Conservation (phyloP, 352 stramenopile species). For the Globisporangium apiculatum region DNA sequence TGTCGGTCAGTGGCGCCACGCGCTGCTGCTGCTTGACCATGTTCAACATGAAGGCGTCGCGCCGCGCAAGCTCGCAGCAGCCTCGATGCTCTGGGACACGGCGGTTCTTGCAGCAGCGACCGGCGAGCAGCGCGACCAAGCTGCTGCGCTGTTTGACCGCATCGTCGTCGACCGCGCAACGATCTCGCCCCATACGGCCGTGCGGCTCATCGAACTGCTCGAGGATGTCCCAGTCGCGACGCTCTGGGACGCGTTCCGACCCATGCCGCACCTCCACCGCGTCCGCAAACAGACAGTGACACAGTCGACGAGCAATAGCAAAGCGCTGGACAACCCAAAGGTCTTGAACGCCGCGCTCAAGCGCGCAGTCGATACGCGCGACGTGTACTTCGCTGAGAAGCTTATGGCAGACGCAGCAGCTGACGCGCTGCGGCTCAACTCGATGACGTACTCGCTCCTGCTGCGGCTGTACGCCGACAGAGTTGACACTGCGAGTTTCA, state of each 20-base stretch:
- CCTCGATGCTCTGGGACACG: constrained; percentile 58
- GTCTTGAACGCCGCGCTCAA: constrained; percentile 62
- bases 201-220: constrained; percentile 37
- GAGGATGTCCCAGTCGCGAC: constrained; percentile 30
- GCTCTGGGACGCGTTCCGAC: constrained; percentile 49
- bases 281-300: constrained; percentile 15
- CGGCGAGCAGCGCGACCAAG: constrained; percentile 39
- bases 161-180: constrained; percentile 29
- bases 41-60: constrained; percentile 45
- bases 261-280: constrained; percentile 39
- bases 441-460: constrained; percentile 74
- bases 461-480: constrained; percentile 45
- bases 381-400: constrained; percentile 42
- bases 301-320: not conserved
- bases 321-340: constrained; percentile 19
- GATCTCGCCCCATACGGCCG: constrained; percentile 42
- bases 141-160: constrained; percentile 32
- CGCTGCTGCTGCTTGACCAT: constrained; percentile 71
- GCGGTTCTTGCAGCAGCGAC: constrained; percentile 41
- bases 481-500: constrained; percentile 38
- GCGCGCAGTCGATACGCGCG: constrained; percentile 43
- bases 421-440: constrained; percentile 35
- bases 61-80: constrained; percentile 21
- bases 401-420: constrained; percentile 35
- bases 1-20: constrained; percentile 55